A percentile compares a stretch with the other conserved stretches of the same genome.
These are phyloP conservation scores for Bidens hawaiensis DNA, from an alignment of 140 eudicot species.

Conservation along the genomic window DNA sequence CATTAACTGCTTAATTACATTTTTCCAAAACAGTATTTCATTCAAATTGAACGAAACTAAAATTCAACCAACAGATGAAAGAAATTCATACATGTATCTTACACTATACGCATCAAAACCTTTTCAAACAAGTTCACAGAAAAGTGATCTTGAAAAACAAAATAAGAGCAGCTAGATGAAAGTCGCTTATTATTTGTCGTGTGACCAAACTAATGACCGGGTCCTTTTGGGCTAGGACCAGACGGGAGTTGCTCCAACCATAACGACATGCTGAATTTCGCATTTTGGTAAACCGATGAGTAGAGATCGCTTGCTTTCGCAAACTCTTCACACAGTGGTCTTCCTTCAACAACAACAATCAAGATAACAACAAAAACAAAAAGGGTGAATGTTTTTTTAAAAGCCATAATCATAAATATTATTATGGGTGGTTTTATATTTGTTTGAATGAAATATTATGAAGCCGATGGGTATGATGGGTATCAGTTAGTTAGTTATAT, in stretches of 20 bases:
- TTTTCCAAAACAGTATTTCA: too few relatives aligned
- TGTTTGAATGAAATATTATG: too few relatives aligned
- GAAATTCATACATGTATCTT: background rate
- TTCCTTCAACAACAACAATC: constrained; percentile 25
- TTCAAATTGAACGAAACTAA: background rate
- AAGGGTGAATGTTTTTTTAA: constrained; percentile 5
- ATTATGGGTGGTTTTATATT: too few relatives aligned
- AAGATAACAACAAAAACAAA: constrained; percentile 12
- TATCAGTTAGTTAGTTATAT: too few relatives aligned
- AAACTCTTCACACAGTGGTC: constrained; percentile 39
- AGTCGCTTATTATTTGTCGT: background rate
- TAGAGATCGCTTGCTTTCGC: constrained; percentile 28
- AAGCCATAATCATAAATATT: constrained; percentile 4
- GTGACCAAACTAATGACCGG: constrained; percentile 26
- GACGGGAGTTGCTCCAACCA: constrained; percentile 46
- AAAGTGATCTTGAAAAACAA: background rate
- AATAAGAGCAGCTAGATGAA: background rate
- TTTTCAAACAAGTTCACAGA: background rate
- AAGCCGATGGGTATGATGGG: too few relatives aligned
- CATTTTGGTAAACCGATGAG: constrained; percentile 29
- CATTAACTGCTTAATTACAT: too few relatives aligned
- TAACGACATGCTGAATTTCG: constrained; percentile 34
- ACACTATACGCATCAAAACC: background rate
- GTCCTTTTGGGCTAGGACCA: constrained; percentile 53
- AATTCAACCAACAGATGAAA: background rate